Base-by-base conservation (phyloP, 1,284 basidiomycete species). In the Trametes hirsuta region DNA sequence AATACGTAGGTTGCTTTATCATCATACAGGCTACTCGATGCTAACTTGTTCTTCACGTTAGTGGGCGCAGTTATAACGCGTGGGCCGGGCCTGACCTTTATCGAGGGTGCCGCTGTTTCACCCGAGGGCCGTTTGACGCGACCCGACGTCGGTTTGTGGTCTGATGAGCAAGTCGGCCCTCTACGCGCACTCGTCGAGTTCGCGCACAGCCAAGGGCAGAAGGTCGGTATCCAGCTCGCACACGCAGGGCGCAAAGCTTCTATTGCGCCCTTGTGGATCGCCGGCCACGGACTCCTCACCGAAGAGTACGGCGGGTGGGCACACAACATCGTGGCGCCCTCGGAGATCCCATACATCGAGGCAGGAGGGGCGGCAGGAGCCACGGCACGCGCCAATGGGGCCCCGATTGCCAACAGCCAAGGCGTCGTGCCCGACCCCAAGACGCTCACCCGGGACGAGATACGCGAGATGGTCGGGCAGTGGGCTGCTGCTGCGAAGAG, bases 171-270 rank as follows among this genome's bases (percentile, higher is more conserved):
- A 45, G 84, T 90, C 41, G 80, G 77, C 34, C 82, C 86, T 0
- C 77, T 88, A 60, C 83, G 84, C 66, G 79, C 83, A 35, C 81
- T 93, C 55, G 85, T 91, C 58, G 79, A 87, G 45, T 89, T 87
- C 65, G 79, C 83, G 40, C 89, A 91, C 71, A 74, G 81, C 37
- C 83, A 90, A 69, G 80, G 82, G 48, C 76, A 82, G 47, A 83
- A 82, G 65, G 84, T 91, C 18, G 91, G 87, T 4, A 80, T 94
- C 49, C 91, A 94, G 71, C 80, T 94, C 21, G 86, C 85, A 0
- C 91, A 93, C 71, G 89, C 88, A 0, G 91, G 91, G 0, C 78
- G 91, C 36, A 93, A 93, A 72, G 87, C 88, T 0, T 85, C 83
- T 6, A 84, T 81, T 0, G 76, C 81, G 51, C 81, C 86, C 2